Conservation (phyloP, 768 basidiomycete species). For the Mycena filopes region DNA sequence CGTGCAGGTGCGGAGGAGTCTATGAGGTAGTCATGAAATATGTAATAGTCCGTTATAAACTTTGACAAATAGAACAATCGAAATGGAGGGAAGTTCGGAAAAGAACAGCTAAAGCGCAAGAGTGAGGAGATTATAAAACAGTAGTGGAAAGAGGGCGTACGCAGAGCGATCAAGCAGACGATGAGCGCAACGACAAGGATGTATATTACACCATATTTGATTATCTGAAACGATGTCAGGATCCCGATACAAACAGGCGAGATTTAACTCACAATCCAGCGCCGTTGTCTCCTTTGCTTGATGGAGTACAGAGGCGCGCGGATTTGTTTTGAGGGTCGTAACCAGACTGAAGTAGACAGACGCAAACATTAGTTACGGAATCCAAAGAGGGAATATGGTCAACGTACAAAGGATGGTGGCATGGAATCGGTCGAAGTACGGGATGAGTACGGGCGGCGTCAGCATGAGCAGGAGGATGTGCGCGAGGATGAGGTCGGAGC, state of each 20-base stretch:
- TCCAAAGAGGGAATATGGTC: conserved; percentile 8
- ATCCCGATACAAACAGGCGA: conserved; percentile 11
- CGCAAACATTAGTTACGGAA: conserved; percentile 33
- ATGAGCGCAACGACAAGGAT: conserved; percentile 75
- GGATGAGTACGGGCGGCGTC: conserved; percentile 88
- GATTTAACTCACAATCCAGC: conserved; percentile 78
- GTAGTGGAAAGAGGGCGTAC: conserved; percentile 59
- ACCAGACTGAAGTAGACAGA: conserved; percentile 74
- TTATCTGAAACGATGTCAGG: conserved; percentile 57
- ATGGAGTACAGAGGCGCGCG: conserved; percentile 91
- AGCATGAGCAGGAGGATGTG: conserved; percentile 92
- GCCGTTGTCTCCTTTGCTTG: conserved; percentile 89
- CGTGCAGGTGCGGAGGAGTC: conserved; percentile 28
- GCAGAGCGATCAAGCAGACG: conserved; percentile 79
- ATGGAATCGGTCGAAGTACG: conserved; percentile 93
- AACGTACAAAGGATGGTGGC: conserved; percentile 89
- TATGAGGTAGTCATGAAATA: conserved; percentile 44
- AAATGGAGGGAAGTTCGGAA: conserved; percentile 71
- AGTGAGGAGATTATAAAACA: conserved; percentile 17
- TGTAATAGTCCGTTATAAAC: conserved; percentile 61
- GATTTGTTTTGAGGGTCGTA: conserved; percentile 94
- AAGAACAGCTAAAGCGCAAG: conserved; percentile 58
- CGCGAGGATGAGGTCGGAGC: conserved; percentile 90
- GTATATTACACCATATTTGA: conserved; percentile 88
- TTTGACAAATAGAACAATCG: conserved; percentile 75